Percentiles rank a stretch among this genome's conserved stretches.
phyloP scores from a whole-genome alignment of 441 rosid genomes.

The Gossypium aridum region DNA sequence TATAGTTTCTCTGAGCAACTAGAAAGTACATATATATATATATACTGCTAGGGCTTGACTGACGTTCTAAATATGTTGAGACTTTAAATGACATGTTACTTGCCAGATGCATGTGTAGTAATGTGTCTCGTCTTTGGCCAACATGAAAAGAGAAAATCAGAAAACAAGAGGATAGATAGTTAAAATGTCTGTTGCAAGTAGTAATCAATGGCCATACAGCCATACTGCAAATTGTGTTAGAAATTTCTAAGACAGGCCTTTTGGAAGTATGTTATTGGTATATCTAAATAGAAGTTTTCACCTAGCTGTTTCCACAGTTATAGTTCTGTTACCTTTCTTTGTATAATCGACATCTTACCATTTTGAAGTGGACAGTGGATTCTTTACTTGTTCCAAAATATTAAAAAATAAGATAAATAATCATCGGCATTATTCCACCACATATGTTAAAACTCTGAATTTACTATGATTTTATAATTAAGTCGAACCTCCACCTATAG shows the following conservation, averaged over 20 bases:
- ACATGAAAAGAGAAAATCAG: not conserved
- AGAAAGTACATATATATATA: not conserved
- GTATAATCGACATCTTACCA: not conserved
- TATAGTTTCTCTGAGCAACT: not conserved
- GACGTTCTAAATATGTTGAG: not conserved
- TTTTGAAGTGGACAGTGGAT: not conserved
- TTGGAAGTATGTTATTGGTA: not conserved
- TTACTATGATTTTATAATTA: not conserved
- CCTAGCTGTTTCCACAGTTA: not conserved
- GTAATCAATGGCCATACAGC: not conserved
- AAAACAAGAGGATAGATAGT: not conserved
- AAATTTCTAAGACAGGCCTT: not conserved
- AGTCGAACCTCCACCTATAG: not conserved
- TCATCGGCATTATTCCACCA: not conserved
- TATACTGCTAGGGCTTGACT: not conserved
- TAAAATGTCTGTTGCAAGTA: not conserved
- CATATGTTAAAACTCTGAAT: not conserved
- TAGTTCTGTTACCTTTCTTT: not conserved
- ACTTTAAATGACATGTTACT: constrained; percentile 1
- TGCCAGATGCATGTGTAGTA: not conserved
- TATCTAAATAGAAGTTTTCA: not conserved
- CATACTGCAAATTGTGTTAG: not conserved
- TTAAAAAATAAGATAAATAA: not conserved
- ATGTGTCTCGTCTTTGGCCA: not conserved
- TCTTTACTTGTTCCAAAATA: not conserved